Base-by-base conservation (phyloP, 225 moss, liverwort and hornwort species). In the Straminergon stramineum region DNA sequence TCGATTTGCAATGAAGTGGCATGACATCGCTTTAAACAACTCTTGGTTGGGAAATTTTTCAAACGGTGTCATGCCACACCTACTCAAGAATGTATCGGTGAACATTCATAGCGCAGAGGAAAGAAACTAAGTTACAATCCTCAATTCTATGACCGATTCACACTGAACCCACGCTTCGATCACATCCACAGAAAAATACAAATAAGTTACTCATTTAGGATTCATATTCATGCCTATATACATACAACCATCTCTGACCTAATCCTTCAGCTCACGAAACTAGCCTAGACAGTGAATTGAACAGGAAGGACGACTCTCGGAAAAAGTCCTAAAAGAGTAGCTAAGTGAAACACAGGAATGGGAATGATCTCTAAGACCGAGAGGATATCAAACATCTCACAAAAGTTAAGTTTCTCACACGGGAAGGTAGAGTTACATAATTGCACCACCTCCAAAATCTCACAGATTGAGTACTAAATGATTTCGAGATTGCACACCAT, bases 131-230 rank as follows among this genome's bases (percentile, higher is more conserved):
- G 27, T 56, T 69, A 69, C 45, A 51, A 51, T 89, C 61, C 15
- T 57, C 48, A 69, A 78, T 58, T 68, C 79, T 60, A 31, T 17
- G 70, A 61, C 31, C 28, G 34, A 75, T 27, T 82, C 55, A 67
- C 53, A 83, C 35, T 45, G 43, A 68, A 83, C 52, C 58, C 30
- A 68, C 51, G 48, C 78, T 83, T 83, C 39, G 52, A 53, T 57
- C 26, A 80, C 92, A 93, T 89, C 93, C 91, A 43, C 93, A 95
- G 91, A 94, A 65, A 15, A 92, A 91, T 39, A 68, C 37, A 13
- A 58, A 78, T 7, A 77, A 78, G 43, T 55, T 74, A 16, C 60
- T 88, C 57, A 57, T n/a, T 31, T 51, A 34, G 60, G 63, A 88
- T 41, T 41, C 23, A 84, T 35, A 7, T 17, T 39, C 58, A 26